phyloP scores from a whole-genome alignment of 179 eudicot genomes.

The Vitellaria paradoxa region DNA sequence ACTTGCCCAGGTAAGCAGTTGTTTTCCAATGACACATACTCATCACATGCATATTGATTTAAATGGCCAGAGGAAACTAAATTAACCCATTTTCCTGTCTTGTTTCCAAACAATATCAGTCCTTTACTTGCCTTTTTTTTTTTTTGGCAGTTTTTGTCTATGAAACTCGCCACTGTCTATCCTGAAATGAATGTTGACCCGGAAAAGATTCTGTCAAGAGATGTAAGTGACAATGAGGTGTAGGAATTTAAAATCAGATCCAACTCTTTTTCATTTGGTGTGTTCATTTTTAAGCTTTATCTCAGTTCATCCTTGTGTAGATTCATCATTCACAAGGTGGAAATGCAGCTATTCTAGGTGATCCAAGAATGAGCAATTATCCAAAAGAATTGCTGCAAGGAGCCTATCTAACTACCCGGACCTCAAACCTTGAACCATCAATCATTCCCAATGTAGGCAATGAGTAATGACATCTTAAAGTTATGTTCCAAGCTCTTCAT shows the following conservation, averaged over 20 bases:
- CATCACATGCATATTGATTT: not conserved
- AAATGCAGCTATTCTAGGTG: constrained; percentile 1
- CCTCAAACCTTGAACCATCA: not conserved
- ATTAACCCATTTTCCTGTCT: too few relatives aligned
- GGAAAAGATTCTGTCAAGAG: constrained; percentile 45
- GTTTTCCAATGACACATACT: not conserved
- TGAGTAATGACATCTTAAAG: not conserved
- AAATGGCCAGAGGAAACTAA: too few relatives aligned
- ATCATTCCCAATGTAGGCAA: not conserved
- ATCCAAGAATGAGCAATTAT: constrained; percentile 1
- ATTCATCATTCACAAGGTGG: constrained; percentile 14
- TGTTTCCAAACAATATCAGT: too few relatives aligned
- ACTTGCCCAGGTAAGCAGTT: too few relatives aligned
- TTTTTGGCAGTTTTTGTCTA: constrained; percentile 48
- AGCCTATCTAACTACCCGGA: not conserved
- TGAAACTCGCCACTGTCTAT: constrained; percentile 58
- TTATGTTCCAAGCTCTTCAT: not conserved
- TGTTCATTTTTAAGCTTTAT: not conserved
- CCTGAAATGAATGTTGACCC: constrained; percentile 44
- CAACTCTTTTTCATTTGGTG: not conserved
- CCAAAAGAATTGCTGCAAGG: constrained; percentile 5
- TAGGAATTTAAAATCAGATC: not conserved
- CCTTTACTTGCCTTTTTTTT: too few relatives aligned
- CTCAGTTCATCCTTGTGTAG: constrained; percentile 10
- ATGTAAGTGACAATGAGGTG: constrained; percentile 27